Evolutionary conservation across 1,139 yeast species (phyloP), one percentile per base, ranked within the genome.

Genomic region (Candida sojae): DNA sequence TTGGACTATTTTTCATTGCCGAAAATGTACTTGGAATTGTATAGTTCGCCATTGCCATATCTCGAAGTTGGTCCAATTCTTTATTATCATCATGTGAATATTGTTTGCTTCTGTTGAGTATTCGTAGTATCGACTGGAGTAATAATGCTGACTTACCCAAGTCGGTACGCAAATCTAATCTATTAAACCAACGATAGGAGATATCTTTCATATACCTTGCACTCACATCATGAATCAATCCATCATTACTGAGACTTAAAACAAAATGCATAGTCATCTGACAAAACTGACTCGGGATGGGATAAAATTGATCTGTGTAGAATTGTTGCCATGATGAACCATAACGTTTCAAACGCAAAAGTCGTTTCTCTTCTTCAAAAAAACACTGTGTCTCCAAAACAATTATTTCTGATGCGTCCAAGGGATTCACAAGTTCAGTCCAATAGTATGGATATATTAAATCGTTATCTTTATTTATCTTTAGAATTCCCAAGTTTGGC

Each of bases 401-500:
- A 11, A 68, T 51, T 0, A 72, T 31, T 48, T 71, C 71, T 2
- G 55, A 47, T 1, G 51, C 51, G 44, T 71, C 53, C 4, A 67
- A 31, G 0, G 77, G 77, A 47, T 71, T 70, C 2, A 72, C 54
- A 3, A 71, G 45, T 52, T 72, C 77, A 8, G 75, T 70, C 77
- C 77, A 72, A 50, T 60, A 71, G 50, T 71, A 71, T 0, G 77
- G 77, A 48, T 66, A 71, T 6, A 72, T 52, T 11, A 71, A 52
- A 51, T 72, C 77, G 48, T 64, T 61, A 45, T 72, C 77, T 39
- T 62, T 64, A 42, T 67, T 71, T 5, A 58, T 48, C 6, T 50
- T 48, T 1, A 69, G 47, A 36, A 63, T 66, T 2, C 50, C 50
- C 6, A 48, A 47, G 42, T 67, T 66, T 9, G 62, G 43, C 28